Conservation (phyloP, 768 basidiomycete genomes). For the Collybiopsis luxurians region DNA sequence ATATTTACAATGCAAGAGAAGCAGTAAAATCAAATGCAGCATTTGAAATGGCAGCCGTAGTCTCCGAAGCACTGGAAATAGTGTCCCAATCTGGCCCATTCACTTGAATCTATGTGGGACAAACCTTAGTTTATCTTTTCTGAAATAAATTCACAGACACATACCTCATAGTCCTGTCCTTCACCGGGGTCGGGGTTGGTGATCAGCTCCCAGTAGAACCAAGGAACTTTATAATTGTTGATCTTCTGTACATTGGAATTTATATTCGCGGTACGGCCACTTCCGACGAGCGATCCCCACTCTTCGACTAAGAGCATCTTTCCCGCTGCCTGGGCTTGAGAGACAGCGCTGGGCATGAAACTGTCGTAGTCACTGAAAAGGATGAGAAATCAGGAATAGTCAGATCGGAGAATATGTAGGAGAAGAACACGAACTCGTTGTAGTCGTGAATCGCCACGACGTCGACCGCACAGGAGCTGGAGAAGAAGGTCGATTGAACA, state of each 20-base stretch:
- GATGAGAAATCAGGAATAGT: background rate
- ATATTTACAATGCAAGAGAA: conserved; percentile 12
- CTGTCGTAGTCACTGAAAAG: conserved; percentile 22
- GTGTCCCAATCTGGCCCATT: conserved; percentile 20
- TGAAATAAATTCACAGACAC: background rate
- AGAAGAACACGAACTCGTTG: conserved; percentile 16
- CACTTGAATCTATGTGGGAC: conserved; percentile 17
- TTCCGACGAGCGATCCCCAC: conserved; percentile 29
- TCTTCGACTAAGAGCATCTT: conserved; percentile 36
- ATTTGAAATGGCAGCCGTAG: conserved; percentile 10
- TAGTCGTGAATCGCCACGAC: conserved; percentile 37
- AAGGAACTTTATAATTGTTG: conserved; percentile 32
- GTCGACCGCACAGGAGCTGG: conserved; percentile 26
- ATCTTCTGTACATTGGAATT: conserved; percentile 29
- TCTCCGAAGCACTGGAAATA: conserved; percentile 11
- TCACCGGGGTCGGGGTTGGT: conserved; percentile 33
- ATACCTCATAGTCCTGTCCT: conserved; percentile 23
- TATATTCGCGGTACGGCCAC: conserved; percentile 28
- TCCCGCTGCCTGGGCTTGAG: conserved; percentile 28
- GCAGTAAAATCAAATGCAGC: conserved; percentile 23
- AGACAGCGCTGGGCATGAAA: conserved; percentile 21
- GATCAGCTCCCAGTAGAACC: conserved; percentile 38
- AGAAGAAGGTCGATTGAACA: conserved; percentile 20
- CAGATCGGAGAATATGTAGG: background rate
- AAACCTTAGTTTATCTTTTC: background rate